These are phyloP conservation scores for Yamadazyma aaseri DNA, from an alignment of 1,139 yeast genomes.

Conservation along the genomic window DNA sequence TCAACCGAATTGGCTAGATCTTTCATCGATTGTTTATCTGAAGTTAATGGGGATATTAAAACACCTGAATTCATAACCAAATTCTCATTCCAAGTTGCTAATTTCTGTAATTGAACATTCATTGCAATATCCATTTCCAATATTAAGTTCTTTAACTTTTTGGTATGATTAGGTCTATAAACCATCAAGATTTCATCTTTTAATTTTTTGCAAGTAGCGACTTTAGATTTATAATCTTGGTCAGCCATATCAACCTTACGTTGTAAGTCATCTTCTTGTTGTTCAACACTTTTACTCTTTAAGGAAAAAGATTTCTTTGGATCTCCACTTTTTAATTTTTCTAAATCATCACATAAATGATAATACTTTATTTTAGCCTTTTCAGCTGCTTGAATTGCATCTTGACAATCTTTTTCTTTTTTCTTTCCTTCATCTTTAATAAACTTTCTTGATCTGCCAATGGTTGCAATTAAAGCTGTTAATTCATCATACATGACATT, in stretches of 20 bases:
- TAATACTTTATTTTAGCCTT: slow-evolving; percentile 83
- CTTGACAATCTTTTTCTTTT: slow-evolving; percentile 79
- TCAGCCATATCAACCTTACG: slow-evolving; percentile 83
- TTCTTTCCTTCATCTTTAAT: slow-evolving; percentile 80
- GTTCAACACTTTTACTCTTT: slow-evolving; percentile 76
- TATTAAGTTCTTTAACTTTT: slow-evolving; percentile 71
- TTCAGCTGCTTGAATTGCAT: slow-evolving; percentile 79
- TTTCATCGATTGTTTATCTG: slow-evolving; percentile 65
- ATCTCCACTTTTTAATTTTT: slow-evolving; percentile 74
- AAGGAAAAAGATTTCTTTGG: slow-evolving; percentile 82
- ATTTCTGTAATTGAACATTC: slow-evolving; percentile 83
- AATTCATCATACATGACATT: slow-evolving; percentile 86
- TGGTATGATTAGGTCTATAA: slow-evolving; percentile 76
- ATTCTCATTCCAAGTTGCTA: slow-evolving; percentile 84
- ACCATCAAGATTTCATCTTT: slow-evolving; percentile 71
- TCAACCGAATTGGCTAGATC: slow-evolving; percentile 73
- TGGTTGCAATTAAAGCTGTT: slow-evolving; percentile 65
- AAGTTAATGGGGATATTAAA: slow-evolving; percentile 67
- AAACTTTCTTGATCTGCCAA: slow-evolving; percentile 68
- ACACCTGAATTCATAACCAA: slow-evolving; percentile 83
- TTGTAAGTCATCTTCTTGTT: slow-evolving; percentile 88
- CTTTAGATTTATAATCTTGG: slow-evolving; percentile 77
- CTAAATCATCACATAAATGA: slow-evolving; percentile 82
- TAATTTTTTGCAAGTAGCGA: slow-evolving; percentile 66
- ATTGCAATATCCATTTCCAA: slow-evolving; percentile 87